Base-by-base conservation (phyloP, 768 basidiomycete genomes). In the Arthromyces matolae region DNA sequence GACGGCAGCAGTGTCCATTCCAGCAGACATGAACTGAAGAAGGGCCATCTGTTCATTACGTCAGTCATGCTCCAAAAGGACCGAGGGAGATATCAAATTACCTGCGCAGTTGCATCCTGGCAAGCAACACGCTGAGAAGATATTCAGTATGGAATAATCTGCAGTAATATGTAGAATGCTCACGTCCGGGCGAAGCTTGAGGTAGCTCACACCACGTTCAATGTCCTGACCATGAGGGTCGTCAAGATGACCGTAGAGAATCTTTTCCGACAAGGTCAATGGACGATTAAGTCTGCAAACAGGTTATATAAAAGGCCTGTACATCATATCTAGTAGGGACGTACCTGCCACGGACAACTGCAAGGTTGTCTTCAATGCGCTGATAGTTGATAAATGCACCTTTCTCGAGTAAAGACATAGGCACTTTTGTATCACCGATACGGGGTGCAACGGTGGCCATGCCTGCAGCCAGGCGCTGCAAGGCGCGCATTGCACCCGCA, bases 21-120 rank as follows among this genome's bases (percentile, higher is more conserved):
- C 95, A 14, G 96, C 93, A 42, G 96, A 97, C 96, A 99, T 99
- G 82, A 99, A 99, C 78, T 99, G 96, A 56, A 99, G 80, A 47
- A 99, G 81, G 16, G 96, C 96, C 96, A 99, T 99, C 91, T 98
- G 8, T 42, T 6, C 34, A 57, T 69, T 66, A 69, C 61, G 61
- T 70, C 60, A 66, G 60, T 59, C 47, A 47, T 47, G 38, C 45
- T 39, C n/a, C n/a, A n/a, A n/a, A n/a, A n/a, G n/a, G n/a, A n/a
- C n/a, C n/a, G 24, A 58, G 49, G 57, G 51, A 45, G 33, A 23
- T 42, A 29, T 32, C 10, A 9, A 54, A 70, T 28, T 54, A 87
- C 87, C 73, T 90, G 88, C 32, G 89, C 87, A 14, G 89, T 91
- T 53, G 89, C 89, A 77, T 93, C 89, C 76, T 91, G 89, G 73